Conservation (phyloP, 1,284 basidiomycete species). For the Pterulicium gracile region DNA sequence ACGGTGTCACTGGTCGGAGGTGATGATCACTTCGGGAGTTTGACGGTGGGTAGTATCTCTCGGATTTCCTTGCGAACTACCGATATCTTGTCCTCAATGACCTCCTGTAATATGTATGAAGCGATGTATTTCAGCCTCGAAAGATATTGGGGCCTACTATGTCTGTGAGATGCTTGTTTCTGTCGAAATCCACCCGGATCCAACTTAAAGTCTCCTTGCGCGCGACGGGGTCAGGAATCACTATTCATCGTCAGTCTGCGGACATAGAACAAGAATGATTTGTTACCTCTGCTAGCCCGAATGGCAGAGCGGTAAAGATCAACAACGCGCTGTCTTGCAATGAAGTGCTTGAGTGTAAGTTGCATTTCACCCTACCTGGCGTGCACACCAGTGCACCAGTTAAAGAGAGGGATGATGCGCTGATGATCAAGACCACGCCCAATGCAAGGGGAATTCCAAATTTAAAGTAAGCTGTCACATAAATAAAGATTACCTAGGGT, state of each 20-base stretch:
- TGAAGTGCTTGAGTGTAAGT: slow-evolving; percentile 61
- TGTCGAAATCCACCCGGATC: slow-evolving; percentile 64
- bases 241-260: slow-evolving; percentile 25
- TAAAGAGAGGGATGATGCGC: slow-evolving; percentile 9
- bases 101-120: slow-evolving; percentile 19
- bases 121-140: slow-evolving; percentile 8
- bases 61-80: slow-evolving; percentile 43
- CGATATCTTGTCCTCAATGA: slow-evolving; percentile 40
- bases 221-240: slow-evolving; percentile 45
- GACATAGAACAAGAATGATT: slow-evolving; percentile 2
- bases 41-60: slow-evolving; percentile 25
- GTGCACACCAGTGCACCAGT: slow-evolving; percentile 12
- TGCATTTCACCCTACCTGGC: slow-evolving; percentile 14
- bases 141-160: slow-evolving; percentile 26
- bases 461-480: too few relatives aligned
- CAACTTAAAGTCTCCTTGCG: slow-evolving; percentile 58
- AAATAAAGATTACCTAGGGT: too few relatives aligned
- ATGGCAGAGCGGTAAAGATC: slow-evolving; percentile 54
- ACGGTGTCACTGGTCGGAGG: too few relatives aligned
- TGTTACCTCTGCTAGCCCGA: slow-evolving; percentile 53
- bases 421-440: slow-evolving; percentile 4
- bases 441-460: slow-evolving; percentile 1
- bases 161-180: slow-evolving; percentile 45
- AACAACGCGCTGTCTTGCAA: slow-evolving; percentile 51
- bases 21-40: slow-evolving; percentile 1